Base-by-base conservation (phyloP, 192 early-diverging fungal species). In the Gaertneriomyces semiglobifer region DNA sequence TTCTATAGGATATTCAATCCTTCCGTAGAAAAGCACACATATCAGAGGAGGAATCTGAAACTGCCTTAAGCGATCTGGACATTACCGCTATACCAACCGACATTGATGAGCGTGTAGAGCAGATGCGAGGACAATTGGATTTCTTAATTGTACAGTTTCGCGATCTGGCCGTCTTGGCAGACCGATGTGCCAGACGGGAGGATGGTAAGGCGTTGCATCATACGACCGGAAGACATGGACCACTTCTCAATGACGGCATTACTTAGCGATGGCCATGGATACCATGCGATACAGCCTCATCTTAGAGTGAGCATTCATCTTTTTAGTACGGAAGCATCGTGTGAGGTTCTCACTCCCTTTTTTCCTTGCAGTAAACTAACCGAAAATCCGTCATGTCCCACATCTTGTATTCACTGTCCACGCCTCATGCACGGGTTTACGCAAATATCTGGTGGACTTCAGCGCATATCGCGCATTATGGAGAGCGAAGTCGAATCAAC, bases 161-260 rank as follows among this genome's bases (percentile, higher is more conserved):
- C 18, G 84, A 81, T 58, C 70, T 88, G 70, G 79, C 79, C n/a
- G 71, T 72, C 50, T 66, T 86, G 56, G 76, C 86, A 74, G 88
- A 88, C 40, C 76, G 87, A 53, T 75, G 84, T 45, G 77, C 85
- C n/a, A 73, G 78, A 66, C 72, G 88, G 6, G 77, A 76, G 46
- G 86, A 88, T 70, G 87, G 85, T 66, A 78, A 38, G 48, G 25
- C 25, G 25, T 33, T 33, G 25, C 0, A 33, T 33, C 25, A 33
- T 33, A 33, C 25, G 25, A 33, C 25, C 2, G 25, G 25, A 33
- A 33, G 1, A 33, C 25, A 33, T 33, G 25, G 25, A 33, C 25
- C 25, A 33, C 25, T 33, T 33, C 25, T 33, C 25, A 33, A 33
- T 33, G 25, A 33, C 25, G 41, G 40, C 39, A 9, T 53, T 55